These are phyloP conservation scores for Sporothrix curviconia DNA, from an alignment of 2,329 filamentous ascomycete species.

Conservation along the genomic window DNA sequence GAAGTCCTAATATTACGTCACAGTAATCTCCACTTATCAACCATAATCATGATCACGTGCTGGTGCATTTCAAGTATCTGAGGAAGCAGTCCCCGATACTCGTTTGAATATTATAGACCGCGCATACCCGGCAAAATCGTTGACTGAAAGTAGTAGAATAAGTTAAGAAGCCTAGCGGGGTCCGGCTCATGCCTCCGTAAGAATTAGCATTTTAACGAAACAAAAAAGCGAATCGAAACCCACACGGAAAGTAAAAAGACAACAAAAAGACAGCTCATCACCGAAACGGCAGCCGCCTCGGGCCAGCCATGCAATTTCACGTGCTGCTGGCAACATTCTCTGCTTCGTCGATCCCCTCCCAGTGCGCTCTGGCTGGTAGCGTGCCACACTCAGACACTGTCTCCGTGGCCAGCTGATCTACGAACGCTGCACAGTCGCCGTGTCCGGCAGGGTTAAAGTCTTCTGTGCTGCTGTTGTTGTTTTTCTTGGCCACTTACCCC, in stretches of 20 bases:
- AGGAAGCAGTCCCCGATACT: no score
- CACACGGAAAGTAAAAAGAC: no score
- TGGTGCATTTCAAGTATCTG: no score
- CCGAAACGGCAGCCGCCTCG: constrained; percentile 38
- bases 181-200: no score
- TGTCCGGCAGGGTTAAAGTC: constrained; percentile 49
- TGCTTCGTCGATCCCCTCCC: constrained; percentile 64
- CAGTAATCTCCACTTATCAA: no score
- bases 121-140: no score
- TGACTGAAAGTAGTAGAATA: background rate
- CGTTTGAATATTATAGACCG: no score
- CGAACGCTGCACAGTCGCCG: constrained; percentile 42
- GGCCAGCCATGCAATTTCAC: constrained; percentile 59
- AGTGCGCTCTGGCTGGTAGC: constrained; percentile 52
- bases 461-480: constrained; percentile 9
- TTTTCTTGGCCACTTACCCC: constrained; percentile 38
- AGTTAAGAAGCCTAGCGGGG: no score
- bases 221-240: background rate
- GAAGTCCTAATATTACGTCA: no score
- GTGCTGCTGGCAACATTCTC: constrained; percentile 69
- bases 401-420: constrained; percentile 63
- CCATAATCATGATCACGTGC: no score
- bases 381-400: constrained; percentile 67
- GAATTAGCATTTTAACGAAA: no score
- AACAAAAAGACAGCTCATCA: constrained; percentile 29